Percentiles rank a stretch among this genome's conserved stretches.
phyloP scores from a whole-genome alignment of 306 rosid species.

The Elaeagnus macrophylla region DNA sequence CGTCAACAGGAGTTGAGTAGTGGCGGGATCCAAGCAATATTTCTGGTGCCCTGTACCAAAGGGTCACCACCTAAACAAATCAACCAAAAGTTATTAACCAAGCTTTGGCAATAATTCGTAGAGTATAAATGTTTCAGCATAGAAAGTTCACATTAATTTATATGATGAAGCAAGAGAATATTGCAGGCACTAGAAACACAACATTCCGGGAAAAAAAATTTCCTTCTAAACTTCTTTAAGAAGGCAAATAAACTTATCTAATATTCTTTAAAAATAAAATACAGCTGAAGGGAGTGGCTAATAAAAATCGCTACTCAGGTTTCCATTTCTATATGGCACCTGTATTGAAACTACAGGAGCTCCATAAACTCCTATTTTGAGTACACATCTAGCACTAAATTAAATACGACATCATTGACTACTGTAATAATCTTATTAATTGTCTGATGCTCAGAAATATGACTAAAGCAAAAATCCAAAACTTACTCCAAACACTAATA shows the following conservation, averaged over 20 bases:
- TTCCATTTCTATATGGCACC: conserved; percentile 5
- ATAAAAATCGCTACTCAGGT: background rate
- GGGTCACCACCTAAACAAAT: conserved; percentile 76
- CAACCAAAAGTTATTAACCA: conserved; percentile 15
- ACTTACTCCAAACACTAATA: background rate
- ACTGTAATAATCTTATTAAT: background rate
- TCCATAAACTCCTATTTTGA: background rate
- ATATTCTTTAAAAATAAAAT: background rate
- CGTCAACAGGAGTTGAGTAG: conserved; percentile 96
- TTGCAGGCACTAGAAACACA: too few relatives aligned
- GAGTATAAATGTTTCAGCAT: conserved; percentile 2
- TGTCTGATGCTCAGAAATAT: background rate
- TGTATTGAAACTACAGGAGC: conserved; percentile 1
- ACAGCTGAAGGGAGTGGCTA: background rate
- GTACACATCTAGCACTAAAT: background rate
- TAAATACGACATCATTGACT: background rate
- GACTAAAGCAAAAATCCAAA: background rate
- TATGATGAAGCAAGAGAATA: too few relatives aligned
- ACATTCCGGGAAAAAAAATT: too few relatives aligned
- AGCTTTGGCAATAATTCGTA: conserved; percentile 1
- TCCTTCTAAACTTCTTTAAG: background rate
- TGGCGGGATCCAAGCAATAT: conserved; percentile 97
- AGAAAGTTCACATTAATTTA: too few relatives aligned
- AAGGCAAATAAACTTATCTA: background rate
- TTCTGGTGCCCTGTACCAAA: conserved; percentile 99